A percentile compares a stretch with the other conserved stretches of the same genome.
These are phyloP conservation scores for Fagus crenata DNA, from an alignment of 306 rosid genomes.

Conservation along the genomic window DNA sequence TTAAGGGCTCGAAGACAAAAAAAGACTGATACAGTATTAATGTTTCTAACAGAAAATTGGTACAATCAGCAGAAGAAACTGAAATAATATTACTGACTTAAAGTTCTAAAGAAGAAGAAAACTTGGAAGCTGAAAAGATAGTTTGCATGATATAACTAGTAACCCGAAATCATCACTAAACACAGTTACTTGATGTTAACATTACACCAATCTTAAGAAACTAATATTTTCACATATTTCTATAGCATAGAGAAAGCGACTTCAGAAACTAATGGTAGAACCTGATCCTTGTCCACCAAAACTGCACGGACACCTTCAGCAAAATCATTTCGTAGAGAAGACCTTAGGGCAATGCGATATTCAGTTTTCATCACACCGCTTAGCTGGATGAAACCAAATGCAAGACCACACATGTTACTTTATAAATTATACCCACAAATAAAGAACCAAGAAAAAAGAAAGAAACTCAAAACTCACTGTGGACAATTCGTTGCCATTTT, in stretches of 20 bases:
- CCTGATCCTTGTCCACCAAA: slow-evolving; percentile 98
- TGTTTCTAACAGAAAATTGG: neutral
- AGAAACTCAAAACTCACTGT: slow-evolving; percentile 48
- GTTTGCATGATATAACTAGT: slow-evolving; percentile 11
- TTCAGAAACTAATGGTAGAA: slow-evolving; percentile 31
- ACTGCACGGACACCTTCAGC: slow-evolving; percentile 96
- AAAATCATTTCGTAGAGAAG: slow-evolving; percentile 78
- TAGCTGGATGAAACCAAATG: slow-evolving; percentile 52
- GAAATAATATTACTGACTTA: neutral
- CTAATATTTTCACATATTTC: slow-evolving; percentile 14
- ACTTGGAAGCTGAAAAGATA: neutral
- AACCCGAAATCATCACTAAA: slow-evolving; percentile 2
- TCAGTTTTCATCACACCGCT: slow-evolving; percentile 83
- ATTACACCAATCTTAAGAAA: neutral
- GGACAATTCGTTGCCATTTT: slow-evolving; percentile 55
- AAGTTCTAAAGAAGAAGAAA: neutral
- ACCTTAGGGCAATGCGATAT: slow-evolving; percentile 82
- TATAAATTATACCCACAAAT: neutral
- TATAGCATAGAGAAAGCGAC: slow-evolving; percentile 7
- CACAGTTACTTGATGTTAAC: slow-evolving; percentile 4
- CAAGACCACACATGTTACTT: slow-evolving; percentile 11
- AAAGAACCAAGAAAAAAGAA: neutral
- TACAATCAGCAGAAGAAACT: neutral
- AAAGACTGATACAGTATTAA: slow-evolving; percentile 7
- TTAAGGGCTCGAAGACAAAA: no score